phyloP scores from a whole-genome alignment of 345 rosid species.

The Lumnitzera racemosa region DNA sequence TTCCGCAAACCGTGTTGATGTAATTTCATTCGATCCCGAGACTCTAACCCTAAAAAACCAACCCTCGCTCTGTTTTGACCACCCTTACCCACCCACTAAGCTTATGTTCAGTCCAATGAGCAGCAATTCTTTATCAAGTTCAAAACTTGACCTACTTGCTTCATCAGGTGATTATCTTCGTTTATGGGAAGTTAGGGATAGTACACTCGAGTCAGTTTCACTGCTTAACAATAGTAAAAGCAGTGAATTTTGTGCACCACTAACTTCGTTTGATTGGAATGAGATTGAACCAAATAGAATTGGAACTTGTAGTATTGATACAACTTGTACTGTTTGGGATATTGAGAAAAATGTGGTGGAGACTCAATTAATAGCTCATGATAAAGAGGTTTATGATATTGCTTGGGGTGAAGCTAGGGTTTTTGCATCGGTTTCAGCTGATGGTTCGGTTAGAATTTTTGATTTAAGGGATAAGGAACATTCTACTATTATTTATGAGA shows the following conservation, averaged over 20 bases:
- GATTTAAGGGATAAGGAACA: slow-evolving; percentile 88
- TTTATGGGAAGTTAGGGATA: slow-evolving; percentile 65
- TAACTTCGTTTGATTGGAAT: slow-evolving; percentile 96
- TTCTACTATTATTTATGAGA: slow-evolving; percentile 85
- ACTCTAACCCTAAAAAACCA: slow-evolving; percentile 54
- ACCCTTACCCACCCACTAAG: slow-evolving; percentile 88
- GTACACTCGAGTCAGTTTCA: slow-evolving; percentile 58
- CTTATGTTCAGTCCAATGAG: slow-evolving; percentile 63
- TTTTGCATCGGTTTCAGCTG: slow-evolving; percentile 92
- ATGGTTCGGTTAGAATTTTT: slow-evolving; percentile 82
- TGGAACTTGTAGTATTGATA: slow-evolving; percentile 90
- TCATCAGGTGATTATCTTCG: slow-evolving; percentile 92
- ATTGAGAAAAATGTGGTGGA: slow-evolving; percentile 69
- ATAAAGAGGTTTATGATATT: slow-evolving; percentile 92
- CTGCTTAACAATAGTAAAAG: slow-evolving; percentile 77
- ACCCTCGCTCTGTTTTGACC: slow-evolving; percentile 82
- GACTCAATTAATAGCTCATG: slow-evolving; percentile 93
- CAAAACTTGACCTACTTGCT: slow-evolving; percentile 82
- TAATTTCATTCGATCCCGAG: slow-evolving; percentile 73
- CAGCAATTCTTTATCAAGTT: slow-evolving; percentile 9
- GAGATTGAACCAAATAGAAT: slow-evolving; percentile 79
- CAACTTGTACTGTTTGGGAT: slow-evolving; percentile 96
- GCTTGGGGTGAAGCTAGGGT: slow-evolving; percentile 98
- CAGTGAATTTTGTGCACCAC: slow-evolving; percentile 74
- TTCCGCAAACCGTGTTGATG: slow-evolving; percentile 72